Evolutionary conservation across 306 rosid genomes (phyloP).

Genomic region (Carpinus fangiana): DNA sequence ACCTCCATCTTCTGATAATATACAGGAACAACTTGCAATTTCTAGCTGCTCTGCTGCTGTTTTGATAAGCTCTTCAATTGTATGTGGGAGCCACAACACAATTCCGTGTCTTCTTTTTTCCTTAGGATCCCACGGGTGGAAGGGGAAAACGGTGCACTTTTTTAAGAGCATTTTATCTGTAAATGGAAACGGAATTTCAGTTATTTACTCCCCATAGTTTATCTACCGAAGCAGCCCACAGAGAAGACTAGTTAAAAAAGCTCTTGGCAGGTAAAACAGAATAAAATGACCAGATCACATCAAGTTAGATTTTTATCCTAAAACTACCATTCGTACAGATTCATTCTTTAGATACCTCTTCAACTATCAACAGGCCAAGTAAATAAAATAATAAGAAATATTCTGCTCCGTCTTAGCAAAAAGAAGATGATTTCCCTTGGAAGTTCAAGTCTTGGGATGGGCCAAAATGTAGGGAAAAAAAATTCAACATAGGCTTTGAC

Average conservation of each 20-base stretch:
- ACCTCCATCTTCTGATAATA: conserved; percentile 89
- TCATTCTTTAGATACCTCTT: not conserved
- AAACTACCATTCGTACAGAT: not conserved
- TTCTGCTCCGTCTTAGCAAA: not conserved
- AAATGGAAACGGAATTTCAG: conserved; percentile 15
- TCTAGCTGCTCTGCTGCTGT: conserved; percentile 53
- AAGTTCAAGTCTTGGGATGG: not conserved
- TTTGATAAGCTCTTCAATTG: conserved; percentile 65
- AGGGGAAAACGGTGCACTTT: conserved; percentile 88
- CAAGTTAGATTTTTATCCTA: not conserved
- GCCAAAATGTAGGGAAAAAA: not conserved
- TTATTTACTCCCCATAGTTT: not conserved
- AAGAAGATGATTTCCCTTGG: not conserved
- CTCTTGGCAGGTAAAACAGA: conserved; percentile 5
- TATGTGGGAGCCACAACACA: conserved; percentile 70
- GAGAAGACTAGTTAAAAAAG: not conserved
- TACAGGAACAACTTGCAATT: conserved; percentile 35
- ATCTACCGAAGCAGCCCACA: conserved; percentile 3
- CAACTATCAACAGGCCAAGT: not conserved
- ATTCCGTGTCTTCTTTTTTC: conserved; percentile 69
- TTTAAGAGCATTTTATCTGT: conserved; percentile 63
- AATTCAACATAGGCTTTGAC: not conserved
- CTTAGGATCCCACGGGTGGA: conserved; percentile 78
- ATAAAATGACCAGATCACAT: not conserved
- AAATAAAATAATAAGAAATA: not conserved